Evolutionary conservation across 176 grass and related monocot species (phyloP), one percentile per base, ranked within the genome.

Genomic region (Carex parvula): DNA sequence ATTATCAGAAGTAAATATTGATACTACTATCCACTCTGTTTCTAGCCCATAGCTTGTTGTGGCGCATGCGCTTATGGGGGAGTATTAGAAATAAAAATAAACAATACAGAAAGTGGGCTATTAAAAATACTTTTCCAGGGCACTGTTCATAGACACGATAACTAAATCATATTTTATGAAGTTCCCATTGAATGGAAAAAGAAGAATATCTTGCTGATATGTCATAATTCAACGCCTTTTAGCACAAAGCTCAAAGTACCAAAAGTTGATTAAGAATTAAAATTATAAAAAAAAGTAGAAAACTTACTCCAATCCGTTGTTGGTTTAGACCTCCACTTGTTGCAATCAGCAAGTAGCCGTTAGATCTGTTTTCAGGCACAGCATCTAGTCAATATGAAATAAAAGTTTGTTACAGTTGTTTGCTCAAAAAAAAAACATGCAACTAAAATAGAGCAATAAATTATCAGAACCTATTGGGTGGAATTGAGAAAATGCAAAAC

Each of bases 271-370:
- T 72, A 81, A 42, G 24, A 82, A 60, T 35, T 79, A 8, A 57
- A 91, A 85, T 35, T 81, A 7, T 1, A 84, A 73, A 62, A 50
- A 3, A 64, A 84, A 88, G 86, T 63, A 57, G 79, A 14, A 86
- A 60, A 55, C 14, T 60, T 87, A 92, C 89, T 87, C 95, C 95
- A 83, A 91, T 92, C 33, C 95, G 85, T 81, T 98, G 92, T 79
- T 98, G 95, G 73, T 98, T 98, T 79, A 98, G 84, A 26, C 95
- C 93, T 22, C 96, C 96, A 5, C 96, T 98, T 18, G 93, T 95
- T 85, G 86, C 96, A 69, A 98, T 98, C 61, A 98, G 87, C 79
- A 98, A 90, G 60, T 98, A 98, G 46, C 96, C 96, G 60, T 92
- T 98, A 21, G 96, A 98, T 70, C 48, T 80, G 20, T 91, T 93